phyloP scores from a whole-genome alignment of 2,329 filamentous ascomycete genomes.

The Xylariaceae sp. region DNA sequence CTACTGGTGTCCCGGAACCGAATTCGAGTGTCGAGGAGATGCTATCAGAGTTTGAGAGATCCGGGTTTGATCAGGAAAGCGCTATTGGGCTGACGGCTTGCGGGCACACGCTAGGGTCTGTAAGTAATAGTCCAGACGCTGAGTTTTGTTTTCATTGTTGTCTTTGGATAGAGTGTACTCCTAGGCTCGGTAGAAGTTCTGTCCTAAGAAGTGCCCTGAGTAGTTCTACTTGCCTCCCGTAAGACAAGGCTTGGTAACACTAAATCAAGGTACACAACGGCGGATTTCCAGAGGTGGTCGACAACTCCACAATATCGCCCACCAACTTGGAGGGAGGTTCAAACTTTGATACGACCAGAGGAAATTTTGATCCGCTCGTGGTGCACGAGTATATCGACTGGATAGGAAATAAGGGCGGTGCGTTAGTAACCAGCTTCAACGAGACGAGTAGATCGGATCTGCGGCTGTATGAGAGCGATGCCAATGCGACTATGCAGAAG shows the following conservation, averaged over 20 bases:
- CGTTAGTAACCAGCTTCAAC: slow-evolving; percentile 33
- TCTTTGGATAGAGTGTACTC: neutral
- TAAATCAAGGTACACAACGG: slow-evolving; percentile 27
- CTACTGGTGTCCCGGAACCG: slow-evolving; percentile 34
- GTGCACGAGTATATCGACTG: slow-evolving; percentile 33
- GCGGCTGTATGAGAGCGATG: slow-evolving; percentile 33
- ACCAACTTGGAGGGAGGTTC: slow-evolving; percentile 32
- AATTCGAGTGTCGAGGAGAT: slow-evolving; percentile 30
- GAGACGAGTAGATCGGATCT: slow-evolving; percentile 33
- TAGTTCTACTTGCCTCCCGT: no score
- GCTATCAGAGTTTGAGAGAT: slow-evolving; percentile 27
- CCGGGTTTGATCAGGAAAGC: slow-evolving; percentile 32
- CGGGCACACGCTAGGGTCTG: slow-evolving; percentile 35
- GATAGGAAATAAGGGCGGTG: slow-evolving; percentile 27
- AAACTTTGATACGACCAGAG: slow-evolving; percentile 29
- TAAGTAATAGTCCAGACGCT: neutral
- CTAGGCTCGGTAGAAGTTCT: no score
- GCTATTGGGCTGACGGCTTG: slow-evolving; percentile 34
- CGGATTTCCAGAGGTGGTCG: slow-evolving; percentile 31
- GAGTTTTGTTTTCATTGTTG: neutral
- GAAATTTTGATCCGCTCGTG: slow-evolving; percentile 28
- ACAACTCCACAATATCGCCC: slow-evolving; percentile 22
- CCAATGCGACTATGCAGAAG: slow-evolving; percentile 32
- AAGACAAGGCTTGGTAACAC: neutral
- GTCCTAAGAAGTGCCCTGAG: no score